Base-by-base conservation (phyloP, 306 rosid genomes). In the Pachyrhizus erosus region DNA sequence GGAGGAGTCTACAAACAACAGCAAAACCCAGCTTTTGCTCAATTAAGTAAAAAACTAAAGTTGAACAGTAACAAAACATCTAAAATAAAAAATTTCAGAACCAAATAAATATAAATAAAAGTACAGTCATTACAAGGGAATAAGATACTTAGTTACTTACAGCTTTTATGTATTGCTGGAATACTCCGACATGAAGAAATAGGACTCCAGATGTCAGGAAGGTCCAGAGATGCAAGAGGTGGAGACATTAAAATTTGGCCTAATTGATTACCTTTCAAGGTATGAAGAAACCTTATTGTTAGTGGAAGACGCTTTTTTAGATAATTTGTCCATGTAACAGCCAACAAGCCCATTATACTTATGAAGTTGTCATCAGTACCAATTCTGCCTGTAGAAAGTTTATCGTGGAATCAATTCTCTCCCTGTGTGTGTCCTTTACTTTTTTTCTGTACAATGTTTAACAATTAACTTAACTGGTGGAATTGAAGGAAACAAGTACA, bases 121-220 rank as follows among this genome's bases (percentile, higher is more conserved):
- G 39, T 75, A 69, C 10, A 27, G 33, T 55, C 49, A 37, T 78
- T 55, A 51, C 61, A 62, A 72, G 33, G 62, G 55, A 26, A 81
- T 43, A 45, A 77, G 64, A 45, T 46, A 75, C 91, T 81, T 70
- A 75, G 64, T 45, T 52, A 72, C 92, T 79, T 77, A 91, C 97
- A 82, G 78, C 23, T 78, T 45, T 80, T 87, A 43, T 73, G 69
- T 0, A 61, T 37, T 77, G 80, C 82, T 39, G 87, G 75, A 81
- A 68, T 69, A 61, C 62, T 81, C 48, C 31, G 82, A 84, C 79
- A 27, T 9, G 70, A 45, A 46, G 84, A 71, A 76, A 75, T 73
- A 43, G 93, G 76, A 78, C 82, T 73, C 98, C 98, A 94, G 82
- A 79, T 69, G 43, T 92, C 97, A 48, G 94, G 94, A 70, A 91